Conservation (phyloP, 139 green algal species). For the Chlorokybus atmophyticus region DNA sequence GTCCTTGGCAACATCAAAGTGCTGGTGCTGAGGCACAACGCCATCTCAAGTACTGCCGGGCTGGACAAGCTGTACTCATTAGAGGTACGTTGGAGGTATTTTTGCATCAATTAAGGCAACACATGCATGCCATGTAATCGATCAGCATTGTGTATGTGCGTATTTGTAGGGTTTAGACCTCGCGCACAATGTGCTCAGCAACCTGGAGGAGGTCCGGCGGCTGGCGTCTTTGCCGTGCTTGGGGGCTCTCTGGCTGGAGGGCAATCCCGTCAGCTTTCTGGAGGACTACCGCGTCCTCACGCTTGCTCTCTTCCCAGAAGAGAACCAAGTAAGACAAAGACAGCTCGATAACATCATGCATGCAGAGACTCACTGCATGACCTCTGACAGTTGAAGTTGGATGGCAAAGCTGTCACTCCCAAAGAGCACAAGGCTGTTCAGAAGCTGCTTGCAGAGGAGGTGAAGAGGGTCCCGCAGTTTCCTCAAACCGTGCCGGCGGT, state of each 20-base stretch:
- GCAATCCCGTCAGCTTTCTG: neutral
- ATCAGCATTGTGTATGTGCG: neutral
- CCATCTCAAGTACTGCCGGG: neutral
- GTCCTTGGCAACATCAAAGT: neutral
- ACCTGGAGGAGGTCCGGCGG: neutral
- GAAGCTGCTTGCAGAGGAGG: no score
- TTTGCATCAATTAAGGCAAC: neutral
- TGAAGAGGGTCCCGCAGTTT: no score
- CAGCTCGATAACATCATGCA: no score
- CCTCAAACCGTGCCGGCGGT: no score
- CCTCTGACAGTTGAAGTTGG: no score
- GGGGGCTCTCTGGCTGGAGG: neutral
- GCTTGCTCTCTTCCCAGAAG: neutral
- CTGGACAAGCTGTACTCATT: neutral
- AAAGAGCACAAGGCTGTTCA: no score
- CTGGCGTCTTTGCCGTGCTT: neutral
- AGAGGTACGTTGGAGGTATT: neutral
- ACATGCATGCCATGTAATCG: neutral
- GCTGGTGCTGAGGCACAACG: neutral
- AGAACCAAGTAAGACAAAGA: no score
- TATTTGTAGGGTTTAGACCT: neutral
- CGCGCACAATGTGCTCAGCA: neutral
- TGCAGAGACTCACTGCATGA: no score
- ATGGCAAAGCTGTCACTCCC: no score
- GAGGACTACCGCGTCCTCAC: neutral